Base-by-base conservation (phyloP, 306 rosid genomes). In the Corylus americana region DNA sequence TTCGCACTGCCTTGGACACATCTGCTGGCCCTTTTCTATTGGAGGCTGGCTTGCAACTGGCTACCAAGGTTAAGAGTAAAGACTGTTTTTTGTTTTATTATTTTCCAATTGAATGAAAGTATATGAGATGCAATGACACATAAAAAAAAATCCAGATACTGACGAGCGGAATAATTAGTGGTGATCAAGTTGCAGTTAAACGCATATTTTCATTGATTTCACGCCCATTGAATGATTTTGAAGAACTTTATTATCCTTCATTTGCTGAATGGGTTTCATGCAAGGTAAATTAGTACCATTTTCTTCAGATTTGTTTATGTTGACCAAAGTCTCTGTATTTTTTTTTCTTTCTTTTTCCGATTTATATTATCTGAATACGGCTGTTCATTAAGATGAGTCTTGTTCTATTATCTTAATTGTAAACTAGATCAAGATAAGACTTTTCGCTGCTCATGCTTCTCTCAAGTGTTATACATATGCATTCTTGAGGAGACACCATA, bases 211-310 rank as follows among this genome's bases (percentile, higher is more conserved):
- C 94, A 29, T 85, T 92, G 86, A 95, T 95, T 82, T 95, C 98
- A 31, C 97, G 97, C 75, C 96, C 97, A 57, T 51, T 95, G 87
- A 85, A 83, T 86, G 98, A 92, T 29, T 92, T 95, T 82, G 88
- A 90, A 86, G 93, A 91, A 81, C 93, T 95, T 75, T 95, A 91
- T 82, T 95, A 91, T 95, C 98, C 98, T 84, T 95, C 98, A 37
- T 95, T 92, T 90, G 96, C 98, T 17, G 98, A 95, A 80, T 95
- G 98, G 98, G 98, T 92, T 81, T 89, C 98, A 22, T 92, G 97
- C 91, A 95, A 92, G 96, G 98, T 88, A 80, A 45, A 80, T 66
- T 45, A 39, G 55, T 74, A 58, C 66, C 62, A 70, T 71, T 76
- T 70, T 55, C 31, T 78, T 64, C 74, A 63, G 50, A 22, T 57